Evolutionary conservation across 306 rosid species (phyloP), one percentile per base, ranked within the genome.

Genomic region (Pterocarpus santalinus): DNA sequence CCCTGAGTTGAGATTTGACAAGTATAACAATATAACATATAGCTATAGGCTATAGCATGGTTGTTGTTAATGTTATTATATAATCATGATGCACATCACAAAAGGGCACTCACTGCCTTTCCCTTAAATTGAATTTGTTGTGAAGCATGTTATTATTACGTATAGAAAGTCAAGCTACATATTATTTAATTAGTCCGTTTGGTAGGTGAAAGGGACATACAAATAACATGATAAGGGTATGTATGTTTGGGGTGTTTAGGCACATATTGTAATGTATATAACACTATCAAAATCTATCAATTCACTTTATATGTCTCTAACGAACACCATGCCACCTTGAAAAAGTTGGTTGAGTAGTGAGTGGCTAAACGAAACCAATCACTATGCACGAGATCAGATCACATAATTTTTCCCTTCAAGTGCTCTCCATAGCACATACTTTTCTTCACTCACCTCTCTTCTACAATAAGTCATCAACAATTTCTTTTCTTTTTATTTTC

Each of bases 391-490:
- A 64, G 52, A 55, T 12, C 35, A 51, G 49, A 83, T 84, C 73
- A 66, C 76, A 82, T 75, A 73, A 66, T 79, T 66, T 82, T 83
- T 86, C 80, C 66, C 34, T 41, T 81, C 58, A 46, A 83, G 83
- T 72, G 75, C 75, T 30, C 33, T 66, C 72, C 41, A 66, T 62
- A 33, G 66, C 81, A 22, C 28, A 22, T 53, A 66, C 81, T 78
- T 78, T 68, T 81, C 72, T 36, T 83, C 88, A 81, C 94, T 93
- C 76, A 78, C 94, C 90, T 93, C 93, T 81, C 93, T 90, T 91
- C 75, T 70, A 77, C 73, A 86, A 79, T 75, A 90, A 86, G 96
- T 84, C 79, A 92, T 22, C 75, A 43, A 56, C 61, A 10, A 61
- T 76, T 62, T 76, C 15, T 51, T 66, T 41, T 44, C 14, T 8